A percentile compares a stretch with the other conserved stretches of the same genome.
These are phyloP conservation scores for Calocybe cyanea DNA, from an alignment of 768 basidiomycete genomes.

Conservation along the genomic window DNA sequence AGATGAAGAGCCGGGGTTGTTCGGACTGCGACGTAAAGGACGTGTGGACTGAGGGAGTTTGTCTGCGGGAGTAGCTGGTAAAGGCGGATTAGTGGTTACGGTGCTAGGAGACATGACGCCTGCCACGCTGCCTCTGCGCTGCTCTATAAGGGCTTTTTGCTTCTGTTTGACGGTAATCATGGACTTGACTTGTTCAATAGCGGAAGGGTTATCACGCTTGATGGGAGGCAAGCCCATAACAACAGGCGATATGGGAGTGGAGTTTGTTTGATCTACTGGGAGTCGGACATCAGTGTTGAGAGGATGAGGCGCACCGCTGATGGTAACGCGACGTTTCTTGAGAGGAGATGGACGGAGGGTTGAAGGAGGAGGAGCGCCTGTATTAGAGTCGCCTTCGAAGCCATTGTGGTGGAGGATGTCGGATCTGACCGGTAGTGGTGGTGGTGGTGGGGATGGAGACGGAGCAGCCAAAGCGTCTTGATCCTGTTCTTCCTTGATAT, in stretches of 20 bases:
- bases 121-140: slow-evolving; percentile 59
- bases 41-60: slow-evolving; percentile 22
- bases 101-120: slow-evolving; percentile 33
- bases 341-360: slow-evolving; percentile 39
- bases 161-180: slow-evolving; percentile 64
- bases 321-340: slow-evolving; percentile 70
- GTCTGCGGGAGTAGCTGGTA: slow-evolving; percentile 25
- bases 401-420: slow-evolving; percentile 22
- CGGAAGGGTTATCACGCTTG: slow-evolving; percentile 53
- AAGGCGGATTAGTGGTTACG: slow-evolving; percentile 18
- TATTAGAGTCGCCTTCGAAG: slow-evolving; percentile 16
- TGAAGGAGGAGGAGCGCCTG: slow-evolving; percentile 37
- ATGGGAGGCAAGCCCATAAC: slow-evolving; percentile 58
- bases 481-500: slow-evolving; percentile 65
- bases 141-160: slow-evolving; percentile 68
- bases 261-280: slow-evolving; percentile 38
- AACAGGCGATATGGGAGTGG: slow-evolving; percentile 63
- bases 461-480: slow-evolving; percentile 38
- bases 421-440: slow-evolving; percentile 22
- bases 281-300: slow-evolving; percentile 51
- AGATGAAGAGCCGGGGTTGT: slow-evolving; percentile 24
- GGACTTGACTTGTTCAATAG: slow-evolving; percentile 60
- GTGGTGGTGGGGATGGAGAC: slow-evolving; percentile 26
- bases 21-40: slow-evolving; percentile 34
- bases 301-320: slow-evolving; percentile 55